phyloP scores from a whole-genome alignment of 495 filamentous ascomycete species.

The Xylaria longipes region DNA sequence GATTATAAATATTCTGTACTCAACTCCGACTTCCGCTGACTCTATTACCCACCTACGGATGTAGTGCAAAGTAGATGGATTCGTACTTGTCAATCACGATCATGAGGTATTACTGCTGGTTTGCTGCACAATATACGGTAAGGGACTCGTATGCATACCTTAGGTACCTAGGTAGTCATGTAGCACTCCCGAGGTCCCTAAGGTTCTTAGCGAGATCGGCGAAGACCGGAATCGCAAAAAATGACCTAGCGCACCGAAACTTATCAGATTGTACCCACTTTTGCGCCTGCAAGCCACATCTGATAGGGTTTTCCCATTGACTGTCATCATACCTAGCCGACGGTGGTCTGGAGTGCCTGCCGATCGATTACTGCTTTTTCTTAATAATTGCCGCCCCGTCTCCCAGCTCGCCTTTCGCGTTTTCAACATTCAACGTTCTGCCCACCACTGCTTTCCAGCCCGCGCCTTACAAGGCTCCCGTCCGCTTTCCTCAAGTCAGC shows the following conservation, averaged over 20 bases:
- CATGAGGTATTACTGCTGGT: neutral
- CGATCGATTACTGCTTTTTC: constrained; percentile 2
- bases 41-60: neutral
- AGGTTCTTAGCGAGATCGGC: constrained; percentile 1
- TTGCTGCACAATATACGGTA: neutral
- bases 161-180: too few species aligned
- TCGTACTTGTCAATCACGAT: neutral
- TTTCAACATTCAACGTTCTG: neutral
- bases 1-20: neutral
- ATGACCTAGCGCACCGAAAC: neutral
- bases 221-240: neutral
- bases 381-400: neutral
- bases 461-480: neutral
- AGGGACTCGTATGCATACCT: too few species aligned
- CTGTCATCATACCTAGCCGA: constrained; percentile 22
- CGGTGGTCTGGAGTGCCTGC: constrained; percentile 17
- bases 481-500: neutral
- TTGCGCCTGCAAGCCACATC: constrained; percentile 27
- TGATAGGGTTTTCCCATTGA: constrained; percentile 17
- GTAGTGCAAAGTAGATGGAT: neutral
- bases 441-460: neutral
- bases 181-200: too few species aligned
- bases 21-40: neutral
- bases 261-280: constrained; percentile 28
- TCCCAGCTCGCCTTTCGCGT: neutral